Evolutionary conservation across 331 rosid species (phyloP).

Genomic region (Malus hybrid): DNA sequence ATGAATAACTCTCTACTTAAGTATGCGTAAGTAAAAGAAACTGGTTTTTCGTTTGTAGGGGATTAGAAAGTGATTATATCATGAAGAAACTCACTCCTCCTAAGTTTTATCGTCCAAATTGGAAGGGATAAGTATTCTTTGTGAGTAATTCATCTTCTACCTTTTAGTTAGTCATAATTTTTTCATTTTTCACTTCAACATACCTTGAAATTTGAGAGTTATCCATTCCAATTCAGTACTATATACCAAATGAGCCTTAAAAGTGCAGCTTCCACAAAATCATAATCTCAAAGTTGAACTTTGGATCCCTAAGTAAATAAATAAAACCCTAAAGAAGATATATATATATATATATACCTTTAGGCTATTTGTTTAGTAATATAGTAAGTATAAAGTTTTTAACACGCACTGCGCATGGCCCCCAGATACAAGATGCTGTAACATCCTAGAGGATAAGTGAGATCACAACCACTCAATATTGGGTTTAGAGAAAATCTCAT

Average conservation of each 20-base stretch:
- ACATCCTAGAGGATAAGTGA: constrained; percentile 14
- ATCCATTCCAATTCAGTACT: background rate
- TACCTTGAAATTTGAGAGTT: too few species aligned
- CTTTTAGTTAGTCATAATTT: too few species aligned
- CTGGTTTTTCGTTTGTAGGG: background rate
- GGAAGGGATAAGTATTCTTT: background rate
- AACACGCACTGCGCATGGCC: constrained; percentile 12
- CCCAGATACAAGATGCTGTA: constrained; percentile 26
- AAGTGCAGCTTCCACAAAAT: background rate
- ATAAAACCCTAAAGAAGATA: background rate
- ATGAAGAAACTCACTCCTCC: background rate
- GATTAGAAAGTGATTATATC: background rate
- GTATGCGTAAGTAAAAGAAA: background rate
- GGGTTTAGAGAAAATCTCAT: background rate
- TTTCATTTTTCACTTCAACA: too few species aligned
- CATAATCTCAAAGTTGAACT: background rate
- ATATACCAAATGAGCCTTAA: background rate
- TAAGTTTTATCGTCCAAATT: too few species aligned
- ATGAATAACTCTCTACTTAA: background rate
- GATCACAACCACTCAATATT: background rate
- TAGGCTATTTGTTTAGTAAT: background rate
- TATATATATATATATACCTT: background rate
- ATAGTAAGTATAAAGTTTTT: background rate
- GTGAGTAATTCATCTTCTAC: too few species aligned
- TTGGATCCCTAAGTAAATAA: background rate